A percentile compares a stretch with the other conserved stretches of the same genome.
phyloP scores from a whole-genome alignment of 129 eudicot species.

The Centrapalus pauciflorus region DNA sequence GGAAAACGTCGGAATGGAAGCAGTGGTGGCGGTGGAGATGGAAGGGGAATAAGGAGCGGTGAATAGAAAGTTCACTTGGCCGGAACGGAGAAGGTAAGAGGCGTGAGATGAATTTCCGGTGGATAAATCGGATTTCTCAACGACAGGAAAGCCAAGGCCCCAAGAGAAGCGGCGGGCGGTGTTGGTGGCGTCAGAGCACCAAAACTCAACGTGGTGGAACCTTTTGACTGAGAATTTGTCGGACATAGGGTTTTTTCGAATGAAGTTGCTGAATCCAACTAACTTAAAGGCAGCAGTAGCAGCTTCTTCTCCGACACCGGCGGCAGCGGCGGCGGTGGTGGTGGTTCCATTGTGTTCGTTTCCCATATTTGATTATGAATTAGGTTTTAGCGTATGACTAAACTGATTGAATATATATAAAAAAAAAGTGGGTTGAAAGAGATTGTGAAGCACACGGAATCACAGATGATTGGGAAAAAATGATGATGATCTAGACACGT shows the following conservation, averaged over 20 bases:
- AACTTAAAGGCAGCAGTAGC: conserved; percentile 48
- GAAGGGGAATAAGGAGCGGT: conserved; percentile 34
- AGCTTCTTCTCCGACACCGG: conserved; percentile 12
- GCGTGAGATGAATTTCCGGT: conserved; percentile 82
- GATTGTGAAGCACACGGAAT: conserved; percentile 14
- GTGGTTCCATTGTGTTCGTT: conserved; percentile 18
- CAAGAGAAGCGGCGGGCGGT: conserved; percentile 51
- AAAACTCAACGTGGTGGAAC: conserved; percentile 95
- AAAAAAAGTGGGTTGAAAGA: neutral
- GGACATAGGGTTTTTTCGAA: conserved; percentile 53
- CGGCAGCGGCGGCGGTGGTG: too few relatives aligned
- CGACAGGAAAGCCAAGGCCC: conserved; percentile 38
- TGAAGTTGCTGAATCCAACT: conserved; percentile 62
- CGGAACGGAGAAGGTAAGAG: conserved; percentile 73
- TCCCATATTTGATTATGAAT: conserved; percentile 8
- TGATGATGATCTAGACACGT: neutral
- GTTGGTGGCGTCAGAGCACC: conserved; percentile 95
- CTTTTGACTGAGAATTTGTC: conserved; percentile 61
- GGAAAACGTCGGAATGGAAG: conserved; percentile 54
- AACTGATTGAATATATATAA: neutral
- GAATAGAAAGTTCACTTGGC: conserved; percentile 44
- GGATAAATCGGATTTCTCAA: conserved; percentile 62
- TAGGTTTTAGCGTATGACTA: neutral
- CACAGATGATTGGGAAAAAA: neutral
- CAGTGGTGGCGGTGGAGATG: conserved; percentile 24